Percentiles rank a stretch among this genome's conserved stretches.
Conservation (phyloP, 169 alveolate genomes). For the Plasmodium vinckei region DNA sequence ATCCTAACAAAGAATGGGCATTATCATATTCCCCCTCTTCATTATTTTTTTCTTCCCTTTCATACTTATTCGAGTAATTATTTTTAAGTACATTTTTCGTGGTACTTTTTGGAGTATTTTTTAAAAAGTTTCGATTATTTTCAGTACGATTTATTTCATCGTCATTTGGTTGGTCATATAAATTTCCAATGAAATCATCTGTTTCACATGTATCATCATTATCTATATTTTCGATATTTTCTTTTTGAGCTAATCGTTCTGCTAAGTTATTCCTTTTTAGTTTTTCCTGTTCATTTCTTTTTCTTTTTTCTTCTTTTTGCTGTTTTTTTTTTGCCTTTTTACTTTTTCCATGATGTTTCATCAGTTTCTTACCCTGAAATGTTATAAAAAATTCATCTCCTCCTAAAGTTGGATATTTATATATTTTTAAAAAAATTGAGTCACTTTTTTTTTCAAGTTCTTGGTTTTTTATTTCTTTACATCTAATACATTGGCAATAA, state of each 20-base stretch:
- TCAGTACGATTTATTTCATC: not conserved
- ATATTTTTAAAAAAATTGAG: conserved; percentile 76
- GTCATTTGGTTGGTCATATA: not conserved
- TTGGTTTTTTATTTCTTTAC: conserved; percentile 92
- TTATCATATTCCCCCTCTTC: conserved; percentile 75
- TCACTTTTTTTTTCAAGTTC: conserved; percentile 68
- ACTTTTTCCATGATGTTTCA: conserved; percentile 11
- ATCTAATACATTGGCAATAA: conserved; percentile 93
- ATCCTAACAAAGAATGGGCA: conserved; percentile 85
- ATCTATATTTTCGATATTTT: not conserved
- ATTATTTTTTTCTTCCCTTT: not conserved
- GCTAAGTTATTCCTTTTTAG: not conserved
- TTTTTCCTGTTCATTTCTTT: not conserved
- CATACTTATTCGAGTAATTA: not conserved
- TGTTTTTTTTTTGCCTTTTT: conserved; percentile 34
- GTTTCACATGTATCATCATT: not conserved
- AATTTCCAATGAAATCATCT: not conserved
- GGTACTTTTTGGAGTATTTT: not conserved
- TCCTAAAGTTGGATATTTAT: conserved; percentile 82
- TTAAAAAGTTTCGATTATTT: not conserved
- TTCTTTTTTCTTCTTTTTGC: conserved; percentile 39
- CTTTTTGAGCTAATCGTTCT: not conserved
- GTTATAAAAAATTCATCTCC: conserved; percentile 86
- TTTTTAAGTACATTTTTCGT: not conserved
- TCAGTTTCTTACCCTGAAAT: conserved; percentile 80